Evolutionary conservation across 805 yeast genomes (phyloP).

Genomic region (Kuraishia floccosa): DNA sequence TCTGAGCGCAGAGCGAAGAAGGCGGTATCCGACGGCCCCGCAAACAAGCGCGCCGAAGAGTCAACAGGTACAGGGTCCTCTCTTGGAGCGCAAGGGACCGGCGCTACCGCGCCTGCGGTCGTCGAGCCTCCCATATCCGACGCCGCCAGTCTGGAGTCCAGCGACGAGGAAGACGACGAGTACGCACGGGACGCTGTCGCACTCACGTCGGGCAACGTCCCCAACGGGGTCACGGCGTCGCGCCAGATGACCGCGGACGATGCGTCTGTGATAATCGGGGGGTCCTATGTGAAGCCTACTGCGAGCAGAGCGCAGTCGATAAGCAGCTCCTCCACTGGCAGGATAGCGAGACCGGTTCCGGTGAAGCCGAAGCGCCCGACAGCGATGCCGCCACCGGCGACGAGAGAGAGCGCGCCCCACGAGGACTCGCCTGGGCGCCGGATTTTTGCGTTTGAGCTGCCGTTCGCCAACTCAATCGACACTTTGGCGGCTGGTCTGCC

Average conservation of each 20-base stretch:
- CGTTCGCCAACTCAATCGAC: constrained; percentile 31
- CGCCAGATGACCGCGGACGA: constrained; percentile 11
- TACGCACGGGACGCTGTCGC: constrained; percentile 2
- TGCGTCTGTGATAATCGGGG: constrained; percentile 42
- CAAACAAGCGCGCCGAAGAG: no score
- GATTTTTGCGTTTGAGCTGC: constrained; percentile 46
- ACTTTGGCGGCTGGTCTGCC: constrained; percentile 13
- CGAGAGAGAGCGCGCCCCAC: constrained; percentile 7
- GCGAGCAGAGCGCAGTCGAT: constrained; percentile 4
- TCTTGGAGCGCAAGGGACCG: no score
- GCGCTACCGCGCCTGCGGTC: no score
- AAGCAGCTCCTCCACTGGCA: constrained; percentile 1
- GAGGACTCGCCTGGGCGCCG: constrained; percentile 17
- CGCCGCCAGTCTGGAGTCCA: neutral
- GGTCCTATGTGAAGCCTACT: constrained; percentile 20
- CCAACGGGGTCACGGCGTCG: no score
- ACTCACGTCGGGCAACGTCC: no score
- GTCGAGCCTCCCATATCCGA: no score
- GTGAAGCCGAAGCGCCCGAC: constrained; percentile 7
- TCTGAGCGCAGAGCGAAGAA: no score
- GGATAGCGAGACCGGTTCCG: constrained; percentile 5
- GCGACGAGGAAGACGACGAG: neutral
- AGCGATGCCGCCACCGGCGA: constrained; percentile 6
- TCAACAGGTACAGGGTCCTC: no score
- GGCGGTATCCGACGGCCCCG: no score